These are phyloP conservation scores for Beauveria asiatica DNA, from an alignment of 2,329 filamentous ascomycete species.

Conservation along the genomic window DNA sequence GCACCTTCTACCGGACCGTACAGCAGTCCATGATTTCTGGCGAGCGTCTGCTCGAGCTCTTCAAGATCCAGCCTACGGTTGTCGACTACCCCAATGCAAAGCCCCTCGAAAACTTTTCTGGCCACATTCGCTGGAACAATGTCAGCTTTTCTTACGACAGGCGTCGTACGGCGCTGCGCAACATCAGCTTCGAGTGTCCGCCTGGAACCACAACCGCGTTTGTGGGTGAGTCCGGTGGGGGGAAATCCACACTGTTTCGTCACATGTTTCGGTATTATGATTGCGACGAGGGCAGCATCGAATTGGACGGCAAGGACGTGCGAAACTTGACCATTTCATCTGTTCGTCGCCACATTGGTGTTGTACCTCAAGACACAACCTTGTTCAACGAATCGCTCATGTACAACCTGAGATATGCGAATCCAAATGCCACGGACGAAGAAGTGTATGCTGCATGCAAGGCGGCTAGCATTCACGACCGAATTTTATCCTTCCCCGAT, in stretches of 20 bases:
- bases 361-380: conserved; percentile 93
- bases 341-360: conserved; percentile 82
- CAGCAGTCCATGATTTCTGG: conserved; percentile 97
- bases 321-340: conserved; percentile 86
- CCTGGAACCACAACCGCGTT: conserved; percentile 93
- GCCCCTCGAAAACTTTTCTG: conserved; percentile 59
- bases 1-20: conserved; percentile 91
- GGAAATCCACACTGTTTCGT: conserved; percentile 94
- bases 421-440: conserved; percentile 69
- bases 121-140: conserved; percentile 78
- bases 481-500: conserved; percentile 82
- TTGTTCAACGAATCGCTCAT: conserved; percentile 91
- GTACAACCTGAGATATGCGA: conserved; percentile 91
- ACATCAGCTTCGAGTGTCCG: conserved; percentile 74
- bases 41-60: conserved; percentile 87
- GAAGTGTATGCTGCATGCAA: conserved; percentile 75
- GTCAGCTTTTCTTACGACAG: conserved; percentile 87
- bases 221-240: conserved; percentile 92
- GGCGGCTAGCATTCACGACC: conserved; percentile 86
- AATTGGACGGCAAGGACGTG: conserved; percentile 77
- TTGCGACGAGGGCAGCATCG: conserved; percentile 66
- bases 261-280: conserved; percentile 97
- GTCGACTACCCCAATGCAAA: conserved; percentile 63
- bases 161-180: conserved; percentile 74
- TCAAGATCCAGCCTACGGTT: conserved; percentile 92